Evolutionary conservation across 2,329 filamentous ascomycete genomes (phyloP), one percentile per base, ranked within the genome.

Genomic region (Paramyrothecium sp.): DNA sequence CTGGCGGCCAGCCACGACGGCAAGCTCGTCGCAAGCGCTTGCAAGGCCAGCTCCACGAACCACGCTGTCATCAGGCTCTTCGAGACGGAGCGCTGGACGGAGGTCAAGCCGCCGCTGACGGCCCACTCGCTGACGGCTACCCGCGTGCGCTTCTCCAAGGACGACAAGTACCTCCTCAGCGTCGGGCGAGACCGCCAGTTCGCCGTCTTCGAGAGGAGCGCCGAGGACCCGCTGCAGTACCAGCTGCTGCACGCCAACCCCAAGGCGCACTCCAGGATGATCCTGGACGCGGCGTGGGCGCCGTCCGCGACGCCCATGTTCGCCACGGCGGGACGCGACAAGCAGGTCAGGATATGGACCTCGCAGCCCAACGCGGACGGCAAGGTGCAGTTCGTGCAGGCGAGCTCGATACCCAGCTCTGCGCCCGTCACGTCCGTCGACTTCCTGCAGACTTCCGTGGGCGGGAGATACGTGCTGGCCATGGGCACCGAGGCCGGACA

Each of bases 21-120:
- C 13, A 78, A 74, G 3, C 73, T 97, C 21, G 82, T 99, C 16
- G 95, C 95, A 33, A 97, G 93, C 54, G 92, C 95, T 2, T 99
- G 95, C 78, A 91, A 90, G 68, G 95, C 95, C 19, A 96, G 89
- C 69, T 96, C 92, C 1, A 81, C 94, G 56, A 95, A 97, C 71
- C 95, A 99, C 70, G 95, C 95, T 48, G 93, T 98, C 44, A 91
- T 99, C 66, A 87, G 95, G 20, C 74, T 99, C 8, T 98, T 96
- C 69, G 92, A 96, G 70, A 95, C 93, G 13, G 82, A 81, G 34
- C 84, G 85, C 49, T 99, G 95, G 95, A 89, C 91, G 19, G 92
- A 99, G 75, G 78, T 97, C 47, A 87, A 86, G 58, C 93, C 94
- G 2, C 84, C 94, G 0, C 80, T 99, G 30, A 83, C 86, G n/a